Percentiles rank a stretch among this genome's conserved stretches.
Conservation (phyloP, 768 basidiomycete species). For the Mycena chlorophos region DNA sequence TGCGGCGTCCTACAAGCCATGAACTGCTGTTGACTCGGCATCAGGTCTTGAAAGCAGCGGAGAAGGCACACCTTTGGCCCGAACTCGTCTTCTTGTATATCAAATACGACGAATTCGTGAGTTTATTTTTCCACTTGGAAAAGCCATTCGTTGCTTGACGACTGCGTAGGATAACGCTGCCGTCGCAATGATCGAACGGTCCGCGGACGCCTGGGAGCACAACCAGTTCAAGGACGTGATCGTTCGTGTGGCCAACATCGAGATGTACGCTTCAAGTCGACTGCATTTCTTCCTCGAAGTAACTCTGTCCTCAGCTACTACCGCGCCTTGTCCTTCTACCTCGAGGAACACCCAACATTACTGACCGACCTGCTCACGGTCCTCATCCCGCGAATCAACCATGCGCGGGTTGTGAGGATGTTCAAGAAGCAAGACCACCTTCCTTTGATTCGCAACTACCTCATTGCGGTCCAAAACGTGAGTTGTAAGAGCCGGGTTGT, state of each 20-base stretch:
- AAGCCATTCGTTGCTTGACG: constrained; percentile 7
- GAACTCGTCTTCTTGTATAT: constrained; percentile 98
- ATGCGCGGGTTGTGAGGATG: constrained; percentile 91
- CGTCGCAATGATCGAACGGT: constrained; percentile 97
- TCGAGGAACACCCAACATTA: constrained; percentile 89
- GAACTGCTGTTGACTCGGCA: not conserved
- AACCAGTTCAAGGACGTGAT: constrained; percentile 99
- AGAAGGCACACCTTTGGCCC: constrained; percentile 97
- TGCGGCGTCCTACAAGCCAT: not conserved
- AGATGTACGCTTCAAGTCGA: constrained; percentile 74
- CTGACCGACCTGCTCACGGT: constrained; percentile 92
- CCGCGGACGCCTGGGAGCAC: constrained; percentile 99
- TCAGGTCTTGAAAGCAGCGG: constrained; percentile 90
- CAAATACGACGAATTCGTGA: constrained; percentile 93
- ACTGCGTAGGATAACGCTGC: constrained; percentile 94
- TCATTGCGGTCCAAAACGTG: constrained; percentile 94
- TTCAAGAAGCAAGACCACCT: constrained; percentile 95
- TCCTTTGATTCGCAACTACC: constrained; percentile 92
- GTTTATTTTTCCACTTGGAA: constrained; percentile 27
- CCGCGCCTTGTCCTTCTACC: constrained; percentile 91
- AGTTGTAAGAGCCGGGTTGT: constrained; percentile 29
- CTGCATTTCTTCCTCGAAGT: no score
- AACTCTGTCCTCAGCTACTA: constrained; percentile 70
- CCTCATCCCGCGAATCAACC: constrained; percentile 92
- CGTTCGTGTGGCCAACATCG: constrained; percentile 94